Conservation (phyloP, 192 early-diverging fungal species). For the Pilaira anomala region DNA sequence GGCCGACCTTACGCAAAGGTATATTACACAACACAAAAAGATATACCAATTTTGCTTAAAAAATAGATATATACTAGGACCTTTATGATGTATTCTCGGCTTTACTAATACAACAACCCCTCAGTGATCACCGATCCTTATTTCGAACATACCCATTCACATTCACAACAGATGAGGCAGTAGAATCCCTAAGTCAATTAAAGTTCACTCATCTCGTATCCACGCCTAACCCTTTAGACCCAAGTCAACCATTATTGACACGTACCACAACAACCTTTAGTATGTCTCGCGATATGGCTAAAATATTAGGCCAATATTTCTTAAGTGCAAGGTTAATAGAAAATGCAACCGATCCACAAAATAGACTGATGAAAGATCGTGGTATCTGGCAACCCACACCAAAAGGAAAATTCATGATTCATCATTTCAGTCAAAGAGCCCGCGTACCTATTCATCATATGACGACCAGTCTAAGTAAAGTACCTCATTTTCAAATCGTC, state of each 20-base stretch:
- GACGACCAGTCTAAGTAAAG: not conserved
- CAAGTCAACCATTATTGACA: slow-evolving; percentile 42
- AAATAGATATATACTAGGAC: slow-evolving; percentile 33
- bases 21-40: slow-evolving; percentile 7
- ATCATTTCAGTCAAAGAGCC: slow-evolving; percentile 38
- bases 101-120: slow-evolving; percentile 45
- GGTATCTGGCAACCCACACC: slow-evolving; percentile 43
- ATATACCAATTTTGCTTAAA: not conserved
- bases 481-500: slow-evolving; percentile 16
- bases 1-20: slow-evolving; percentile 59
- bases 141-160: slow-evolving; percentile 50
- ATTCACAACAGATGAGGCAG: slow-evolving; percentile 54
- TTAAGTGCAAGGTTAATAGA: slow-evolving; percentile 49
- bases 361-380: slow-evolving; percentile 44
- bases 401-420: slow-evolving; percentile 51
- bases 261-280: slow-evolving; percentile 56
- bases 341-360: slow-evolving; percentile 40
- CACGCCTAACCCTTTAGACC: slow-evolving; percentile 44
- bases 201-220: slow-evolving; percentile 49
- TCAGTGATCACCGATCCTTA: slow-evolving; percentile 46
- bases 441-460: slow-evolving; percentile 32
- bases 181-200: slow-evolving; percentile 41
- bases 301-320: slow-evolving; percentile 49
- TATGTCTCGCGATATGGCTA: slow-evolving; percentile 50
- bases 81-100: slow-evolving; percentile 54